Evolutionary conservation across 1,284 basidiomycete genomes (phyloP).

Genomic region (Singerocomus inundabilis): DNA sequence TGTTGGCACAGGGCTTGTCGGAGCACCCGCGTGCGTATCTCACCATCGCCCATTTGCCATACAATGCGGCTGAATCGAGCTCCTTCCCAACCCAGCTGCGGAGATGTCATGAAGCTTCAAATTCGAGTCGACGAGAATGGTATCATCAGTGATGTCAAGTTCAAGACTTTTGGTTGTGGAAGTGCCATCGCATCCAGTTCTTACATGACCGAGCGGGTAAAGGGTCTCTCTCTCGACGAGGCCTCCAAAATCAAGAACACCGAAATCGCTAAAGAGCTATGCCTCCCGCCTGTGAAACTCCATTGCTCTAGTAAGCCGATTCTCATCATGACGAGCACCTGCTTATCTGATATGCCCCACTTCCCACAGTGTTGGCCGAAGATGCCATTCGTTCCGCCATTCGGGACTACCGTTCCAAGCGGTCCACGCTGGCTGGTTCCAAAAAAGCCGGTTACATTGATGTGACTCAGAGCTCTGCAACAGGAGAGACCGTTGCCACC

Average conservation of each 20-base stretch:
- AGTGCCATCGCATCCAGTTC: constrained; percentile 97
- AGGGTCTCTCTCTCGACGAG: constrained; percentile 90
- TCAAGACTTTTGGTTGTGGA: constrained; percentile 97
- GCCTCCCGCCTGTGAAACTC: constrained; percentile 95
- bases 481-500: constrained; percentile 66
- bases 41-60: constrained; percentile 1
- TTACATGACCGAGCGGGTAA: constrained; percentile 98
- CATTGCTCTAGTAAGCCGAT: constrained; percentile 75
- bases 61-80: constrained; percentile 11
- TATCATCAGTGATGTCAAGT: constrained; percentile 97
- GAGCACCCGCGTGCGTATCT: constrained; percentile 89
- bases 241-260: constrained; percentile 98
- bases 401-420: constrained; percentile 86
- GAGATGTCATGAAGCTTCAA: constrained; percentile 98
- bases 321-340: constrained; percentile 7
- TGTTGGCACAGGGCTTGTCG: constrained; percentile 97
- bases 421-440: constrained; percentile 50
- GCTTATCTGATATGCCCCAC: constrained; percentile 20
- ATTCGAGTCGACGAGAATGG: constrained; percentile 95
- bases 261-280: constrained; percentile 96
- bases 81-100: constrained; percentile 51
- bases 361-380: constrained; percentile 83
- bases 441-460: constrained; percentile 71
- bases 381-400: constrained; percentile 97
- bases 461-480: constrained; percentile 66